Base-by-base conservation (phyloP, 2,329 filamentous ascomycete genomes). In the Penicillium sp. region DNA sequence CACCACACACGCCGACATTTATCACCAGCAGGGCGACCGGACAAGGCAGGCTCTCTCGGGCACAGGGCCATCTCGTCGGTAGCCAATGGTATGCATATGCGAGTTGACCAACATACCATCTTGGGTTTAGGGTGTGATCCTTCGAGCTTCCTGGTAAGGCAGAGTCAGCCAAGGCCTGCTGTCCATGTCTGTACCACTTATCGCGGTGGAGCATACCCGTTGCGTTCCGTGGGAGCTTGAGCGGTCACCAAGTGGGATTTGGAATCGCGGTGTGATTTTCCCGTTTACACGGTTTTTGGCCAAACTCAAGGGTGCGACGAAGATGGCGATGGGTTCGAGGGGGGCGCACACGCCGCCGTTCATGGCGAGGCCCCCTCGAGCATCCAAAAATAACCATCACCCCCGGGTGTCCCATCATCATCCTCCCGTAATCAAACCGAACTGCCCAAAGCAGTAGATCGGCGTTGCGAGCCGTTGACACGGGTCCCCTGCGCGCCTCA, bases 141-240 rank as follows among this genome's bases (percentile, higher is more conserved):
- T 40, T 41, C 41, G 44, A 43, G 38, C 42, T 41, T 31, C 50
- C 45, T 31, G 37, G 41, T 35, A n/a, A 21, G 32, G 30, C 20
- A 26, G 25, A 34, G 41, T 41, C 25, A 36, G 36, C 30, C 23
- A 25, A 17, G 11, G 14, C 15, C 9, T 37, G 21, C 32, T 7
- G 11, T 19, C 14, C 4, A 9, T 14, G 4, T 33, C n/a, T 15
- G 28, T 39, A 23, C 30, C 25, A 17, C 34, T 28, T 19, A 31
- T 29, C 36, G n/a, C 11, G 11, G 49, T 48, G 50, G 50, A 41
- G 48, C 37, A 46, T 44, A 39, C 50, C 50, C 48, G 47, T 54
- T 53, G 30, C 14, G 42, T 44, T 41, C 43, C 43, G 33, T 48
- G 40, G 41, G 37, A 54, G 50, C 49, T 53, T 47, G 45, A 44